phyloP scores from a whole-genome alignment of 2,329 filamentous ascomycete genomes.

The Corinectria fuckeliana region DNA sequence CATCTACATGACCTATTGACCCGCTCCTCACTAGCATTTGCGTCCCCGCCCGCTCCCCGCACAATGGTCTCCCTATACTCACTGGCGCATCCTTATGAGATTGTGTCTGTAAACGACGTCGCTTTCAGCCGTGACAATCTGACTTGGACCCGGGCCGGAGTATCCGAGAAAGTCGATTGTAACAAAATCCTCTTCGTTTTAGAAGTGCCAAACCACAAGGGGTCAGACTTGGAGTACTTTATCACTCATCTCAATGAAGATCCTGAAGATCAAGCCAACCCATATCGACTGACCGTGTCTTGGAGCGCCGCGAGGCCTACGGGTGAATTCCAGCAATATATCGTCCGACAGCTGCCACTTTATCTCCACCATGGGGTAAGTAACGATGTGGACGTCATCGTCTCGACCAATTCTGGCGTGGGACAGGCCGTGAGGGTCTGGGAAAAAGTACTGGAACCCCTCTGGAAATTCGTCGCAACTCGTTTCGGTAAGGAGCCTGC shows the following conservation, averaged over 20 bases:
- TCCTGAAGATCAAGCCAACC: constrained; percentile 31
- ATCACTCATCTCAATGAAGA: constrained; percentile 50
- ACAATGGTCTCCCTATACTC: constrained; percentile 18
- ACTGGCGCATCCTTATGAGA: neutral
- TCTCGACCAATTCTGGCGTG: constrained; percentile 72
- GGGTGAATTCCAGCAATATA: constrained; percentile 45
- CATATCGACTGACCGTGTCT: constrained; percentile 39
- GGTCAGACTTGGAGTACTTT: constrained; percentile 23
- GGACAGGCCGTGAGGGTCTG: constrained; percentile 64
- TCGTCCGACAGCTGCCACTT: constrained; percentile 47
- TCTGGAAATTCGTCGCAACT: constrained; percentile 54
- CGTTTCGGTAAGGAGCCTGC: neutral
- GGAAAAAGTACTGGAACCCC: constrained; percentile 58
- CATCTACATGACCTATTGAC: neutral
- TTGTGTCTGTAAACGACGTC: constrained; percentile 25
- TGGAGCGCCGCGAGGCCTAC: constrained; percentile 45
- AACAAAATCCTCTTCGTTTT: constrained; percentile 42
- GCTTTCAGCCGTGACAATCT: constrained; percentile 33
- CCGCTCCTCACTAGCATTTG: neutral
- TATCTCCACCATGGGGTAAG: constrained; percentile 40
- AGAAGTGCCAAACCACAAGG: constrained; percentile 1
- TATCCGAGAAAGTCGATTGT: constrained; percentile 22
- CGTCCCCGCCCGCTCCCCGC: neutral
- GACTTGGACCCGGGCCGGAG: constrained; percentile 35
- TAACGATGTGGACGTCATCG: constrained; percentile 64